phyloP scores from a whole-genome alignment of 108 stramenopile genomes.

The Chaetoceros tenuissimus region DNA sequence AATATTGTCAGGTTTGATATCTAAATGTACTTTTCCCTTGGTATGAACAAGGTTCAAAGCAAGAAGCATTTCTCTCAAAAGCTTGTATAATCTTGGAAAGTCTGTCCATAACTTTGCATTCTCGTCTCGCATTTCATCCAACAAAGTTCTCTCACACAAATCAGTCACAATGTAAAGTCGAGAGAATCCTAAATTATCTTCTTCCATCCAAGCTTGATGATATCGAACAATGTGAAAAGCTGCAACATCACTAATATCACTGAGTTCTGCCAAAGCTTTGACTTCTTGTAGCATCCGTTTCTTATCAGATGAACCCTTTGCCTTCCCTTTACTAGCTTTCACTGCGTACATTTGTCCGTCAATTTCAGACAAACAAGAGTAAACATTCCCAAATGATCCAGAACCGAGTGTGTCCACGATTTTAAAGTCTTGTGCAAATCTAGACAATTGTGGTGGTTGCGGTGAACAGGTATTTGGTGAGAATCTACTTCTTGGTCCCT shows the following conservation, averaged over 20 bases:
- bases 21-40: constrained; percentile 82
- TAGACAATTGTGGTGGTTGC: too few species aligned
- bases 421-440: constrained; percentile 72
- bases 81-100: constrained; percentile 46
- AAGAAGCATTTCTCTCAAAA: constrained; percentile 75
- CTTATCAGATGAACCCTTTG: constrained; percentile 44
- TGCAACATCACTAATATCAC: constrained; percentile 60
- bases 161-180: constrained; percentile 82
- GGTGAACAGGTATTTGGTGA: too few species aligned
- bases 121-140: constrained; percentile 34
- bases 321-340: constrained; percentile 66
- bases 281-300: constrained; percentile 74
- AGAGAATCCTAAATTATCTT: too few species aligned
- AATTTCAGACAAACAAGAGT: constrained; percentile 58
- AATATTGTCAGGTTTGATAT: constrained; percentile 94
- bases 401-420: constrained; percentile 63
- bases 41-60: constrained; percentile 83
- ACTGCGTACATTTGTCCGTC: constrained; percentile 82
- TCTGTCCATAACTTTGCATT: constrained; percentile 18
- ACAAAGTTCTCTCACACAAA: constrained; percentile 54
- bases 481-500: too few species aligned
- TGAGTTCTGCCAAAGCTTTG: constrained; percentile 74
- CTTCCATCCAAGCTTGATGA: constrained; percentile 89
- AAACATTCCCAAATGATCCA: constrained; percentile 76
- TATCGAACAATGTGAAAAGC: constrained; percentile 88